Evolutionary conservation across 2,329 filamentous ascomycete species (phyloP), one percentile per base, ranked within the genome.

Genomic region (Xylariaceae sp.): DNA sequence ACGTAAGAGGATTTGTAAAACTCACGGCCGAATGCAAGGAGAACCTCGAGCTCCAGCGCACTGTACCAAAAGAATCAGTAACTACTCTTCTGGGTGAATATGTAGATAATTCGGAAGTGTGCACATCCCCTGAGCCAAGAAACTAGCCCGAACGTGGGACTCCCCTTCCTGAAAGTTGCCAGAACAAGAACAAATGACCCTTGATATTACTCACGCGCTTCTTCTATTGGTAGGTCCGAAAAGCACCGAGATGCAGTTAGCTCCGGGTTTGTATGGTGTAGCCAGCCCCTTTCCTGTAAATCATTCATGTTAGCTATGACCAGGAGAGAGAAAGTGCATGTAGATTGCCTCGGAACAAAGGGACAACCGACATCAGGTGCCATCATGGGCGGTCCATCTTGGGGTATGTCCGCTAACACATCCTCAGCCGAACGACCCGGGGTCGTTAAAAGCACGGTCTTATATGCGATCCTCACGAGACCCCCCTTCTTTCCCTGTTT

Each of bases 401-500:
- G 27, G 1, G 53, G 26, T 7, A 48, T 9, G 5, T 32, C 29
- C 6, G 2, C 42, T 1, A 62, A 32, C 6, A 60, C 18, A 11
- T 47, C 45, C 1, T 45, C 6, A 1, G 65, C 48, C 10, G 64
- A 56, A 6, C 55, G 47, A 10, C 68, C 70, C 1, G 66, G 50
- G 9, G 61, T 47, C 1, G 60, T 56, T 2, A 70, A 45, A 13
- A 70, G 27, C 11, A 60, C 61, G 1, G 67, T 65, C 55, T 64
- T 64, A 49, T 73, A 75, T 5, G 61, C 70, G 15, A 66, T 54
- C 50, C 62, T 65, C 3, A 70, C 57, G 2, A 77, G 59, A 0
- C 73, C 73, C 1, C 75, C 76, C 45, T 66, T 69, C 53, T 72
- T 67, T 0, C 73, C 73, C 11, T 62, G 50, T 15, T 59, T 55